A percentile compares a stretch with the other conserved stretches of the same genome.
These are phyloP conservation scores for Podospora bellae-mahoneyi DNA, from an alignment of 495 filamentous ascomycete species.

Conservation along the genomic window DNA sequence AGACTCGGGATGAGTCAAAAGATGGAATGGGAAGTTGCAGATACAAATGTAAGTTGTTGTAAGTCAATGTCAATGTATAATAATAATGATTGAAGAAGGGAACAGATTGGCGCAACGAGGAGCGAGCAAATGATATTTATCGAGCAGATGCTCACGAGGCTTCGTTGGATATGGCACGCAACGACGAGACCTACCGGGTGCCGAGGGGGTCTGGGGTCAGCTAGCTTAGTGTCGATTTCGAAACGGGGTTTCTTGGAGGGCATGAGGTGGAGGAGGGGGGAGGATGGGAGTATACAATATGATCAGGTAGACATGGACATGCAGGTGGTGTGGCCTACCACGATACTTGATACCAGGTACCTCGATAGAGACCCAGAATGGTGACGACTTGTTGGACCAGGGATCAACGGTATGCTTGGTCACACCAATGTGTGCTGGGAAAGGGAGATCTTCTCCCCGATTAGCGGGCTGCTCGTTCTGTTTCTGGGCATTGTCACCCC, in stretches of 20 bases:
- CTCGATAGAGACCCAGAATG: slow-evolving; percentile 3
- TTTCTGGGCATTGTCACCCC: not conserved
- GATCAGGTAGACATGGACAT: slow-evolving; percentile 23
- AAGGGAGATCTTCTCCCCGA: slow-evolving; percentile 21
- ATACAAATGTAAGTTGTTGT: slow-evolving; percentile 2
- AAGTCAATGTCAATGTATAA: not conserved
- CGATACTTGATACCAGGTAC: slow-evolving; percentile 6
- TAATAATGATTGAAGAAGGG: slow-evolving; percentile 16
- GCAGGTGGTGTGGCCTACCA: slow-evolving; percentile 14
- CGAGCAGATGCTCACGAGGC: slow-evolving; percentile 30
- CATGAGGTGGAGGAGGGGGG: not conserved
- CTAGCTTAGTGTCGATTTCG: slow-evolving; percentile 11
- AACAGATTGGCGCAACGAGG: slow-evolving; percentile 22
- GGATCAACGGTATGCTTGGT: slow-evolving; percentile 33
- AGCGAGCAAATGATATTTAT: slow-evolving; percentile 34
- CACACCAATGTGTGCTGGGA: slow-evolving; percentile 18
- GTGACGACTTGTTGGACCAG: slow-evolving; percentile 28
- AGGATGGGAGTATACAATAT: not conserved
- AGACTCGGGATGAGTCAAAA: slow-evolving; percentile 23
- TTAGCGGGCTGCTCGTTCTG: slow-evolving; percentile 9
- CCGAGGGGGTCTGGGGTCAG: slow-evolving; percentile 7
- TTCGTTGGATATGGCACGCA: slow-evolving; percentile 10
- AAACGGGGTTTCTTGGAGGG: slow-evolving; percentile 11
- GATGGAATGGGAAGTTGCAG: slow-evolving; percentile 17
- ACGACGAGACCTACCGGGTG: too few species aligned